Percentiles rank a stretch among this genome's conserved stretches.
phyloP scores from a whole-genome alignment of 176 grass and related monocot species.

The Canna indica region DNA sequence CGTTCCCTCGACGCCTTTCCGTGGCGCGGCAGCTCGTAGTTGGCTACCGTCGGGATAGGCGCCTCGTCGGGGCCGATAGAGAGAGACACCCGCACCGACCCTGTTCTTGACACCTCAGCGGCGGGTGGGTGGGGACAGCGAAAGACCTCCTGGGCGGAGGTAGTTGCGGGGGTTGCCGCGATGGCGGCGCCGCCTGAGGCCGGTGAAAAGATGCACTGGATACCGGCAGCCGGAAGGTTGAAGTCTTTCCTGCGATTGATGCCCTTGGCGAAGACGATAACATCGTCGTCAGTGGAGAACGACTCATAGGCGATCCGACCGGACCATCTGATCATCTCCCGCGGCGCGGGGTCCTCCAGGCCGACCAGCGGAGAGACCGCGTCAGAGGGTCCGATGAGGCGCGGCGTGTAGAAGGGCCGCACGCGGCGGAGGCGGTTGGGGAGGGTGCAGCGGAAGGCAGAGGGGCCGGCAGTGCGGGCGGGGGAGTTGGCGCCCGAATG shows the following conservation, averaged over 20 bases:
- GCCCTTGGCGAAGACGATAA: constrained; percentile 57
- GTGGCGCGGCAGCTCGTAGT: constrained; percentile 11
- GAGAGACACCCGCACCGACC: constrained; percentile 23
- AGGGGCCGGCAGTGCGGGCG: constrained; percentile 17
- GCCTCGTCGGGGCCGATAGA: background rate
- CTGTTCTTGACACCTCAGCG: background rate
- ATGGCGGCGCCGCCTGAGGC: constrained; percentile 1
- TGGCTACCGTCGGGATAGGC: constrained; percentile 41
- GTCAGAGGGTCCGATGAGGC: constrained; percentile 3
- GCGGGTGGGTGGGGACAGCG: constrained; percentile 46
- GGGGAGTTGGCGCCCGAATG: constrained; percentile 24
- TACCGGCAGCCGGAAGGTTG: constrained; percentile 22
- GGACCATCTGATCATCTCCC: constrained; percentile 35
- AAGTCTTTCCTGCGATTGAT: constrained; percentile 36
- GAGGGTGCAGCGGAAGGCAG: constrained; percentile 35
- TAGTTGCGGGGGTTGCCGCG: constrained; percentile 10
- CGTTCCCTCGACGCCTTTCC: background rate
- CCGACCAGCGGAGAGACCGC: background rate
- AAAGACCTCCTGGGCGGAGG: constrained; percentile 69
- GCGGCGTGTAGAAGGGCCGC: constrained; percentile 32
- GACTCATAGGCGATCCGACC: constrained; percentile 49
- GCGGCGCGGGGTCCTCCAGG: background rate
- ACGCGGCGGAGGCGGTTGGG: constrained; percentile 23
- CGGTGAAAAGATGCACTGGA: constrained; percentile 32
- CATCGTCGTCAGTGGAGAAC: constrained; percentile 23